Evolutionary conservation across 2,329 filamentous ascomycete species (phyloP).

Genomic region (Aureobasidium namibiae): DNA sequence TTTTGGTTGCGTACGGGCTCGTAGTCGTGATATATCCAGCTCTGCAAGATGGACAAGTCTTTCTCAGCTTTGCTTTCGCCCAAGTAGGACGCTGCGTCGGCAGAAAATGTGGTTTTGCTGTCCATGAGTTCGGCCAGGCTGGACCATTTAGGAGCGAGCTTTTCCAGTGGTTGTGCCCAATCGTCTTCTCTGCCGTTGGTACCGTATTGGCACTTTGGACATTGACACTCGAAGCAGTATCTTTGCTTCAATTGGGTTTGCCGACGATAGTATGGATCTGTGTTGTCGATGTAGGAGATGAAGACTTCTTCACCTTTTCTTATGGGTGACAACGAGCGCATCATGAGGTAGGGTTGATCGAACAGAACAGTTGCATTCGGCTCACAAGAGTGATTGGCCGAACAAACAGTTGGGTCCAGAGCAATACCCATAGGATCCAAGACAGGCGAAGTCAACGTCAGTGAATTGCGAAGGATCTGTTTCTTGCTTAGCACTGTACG

Average conservation of each 20-base stretch:
- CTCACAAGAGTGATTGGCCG: slow-evolving; percentile 55
- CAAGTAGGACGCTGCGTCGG: not conserved
- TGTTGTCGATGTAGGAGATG: slow-evolving; percentile 54
- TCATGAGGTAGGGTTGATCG: slow-evolving; percentile 41
- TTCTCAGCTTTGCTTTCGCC: slow-evolving; percentile 15
- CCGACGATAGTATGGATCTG: slow-evolving; percentile 42
- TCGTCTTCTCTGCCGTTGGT: slow-evolving; percentile 32
- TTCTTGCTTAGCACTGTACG: not conserved
- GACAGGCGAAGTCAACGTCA: slow-evolving; percentile 48
- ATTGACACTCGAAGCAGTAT: slow-evolving; percentile 54
- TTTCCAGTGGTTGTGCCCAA: slow-evolving; percentile 27
- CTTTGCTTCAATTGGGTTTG: slow-evolving; percentile 43
- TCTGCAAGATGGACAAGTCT: slow-evolving; percentile 21
- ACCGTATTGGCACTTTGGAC: slow-evolving; percentile 40
- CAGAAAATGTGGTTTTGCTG: slow-evolving; percentile 13
- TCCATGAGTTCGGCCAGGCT: slow-evolving; percentile 18
- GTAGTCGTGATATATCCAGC: slow-evolving; percentile 17
- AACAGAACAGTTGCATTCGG: slow-evolving; percentile 52
- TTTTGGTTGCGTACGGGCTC: slow-evolving; percentile 17
- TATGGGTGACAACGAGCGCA: slow-evolving; percentile 47
- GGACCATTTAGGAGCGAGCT: slow-evolving; percentile 18
- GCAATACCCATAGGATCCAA: slow-evolving; percentile 53
- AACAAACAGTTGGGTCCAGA: slow-evolving; percentile 45
- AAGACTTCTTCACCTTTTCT: slow-evolving; percentile 49
- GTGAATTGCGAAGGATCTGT: slow-evolving; percentile 50